These are phyloP conservation scores for Aureobasidium leucospermi DNA, from an alignment of 2,329 filamentous ascomycete species.

Conservation along the genomic window DNA sequence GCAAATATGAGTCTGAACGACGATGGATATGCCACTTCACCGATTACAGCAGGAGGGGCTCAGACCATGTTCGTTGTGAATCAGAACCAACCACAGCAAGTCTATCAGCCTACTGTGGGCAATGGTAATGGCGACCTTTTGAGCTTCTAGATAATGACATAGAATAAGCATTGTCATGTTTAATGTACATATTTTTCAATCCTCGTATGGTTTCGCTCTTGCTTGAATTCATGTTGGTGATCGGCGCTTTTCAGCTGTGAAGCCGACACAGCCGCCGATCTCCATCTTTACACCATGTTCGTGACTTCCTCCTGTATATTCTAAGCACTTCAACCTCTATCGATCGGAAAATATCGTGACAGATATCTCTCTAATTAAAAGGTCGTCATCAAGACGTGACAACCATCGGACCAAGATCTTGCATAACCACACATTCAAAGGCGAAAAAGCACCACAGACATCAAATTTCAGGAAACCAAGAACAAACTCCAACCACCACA, in stretches of 20 bases:
- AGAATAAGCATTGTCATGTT: background rate
- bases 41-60: conserved; percentile 27
- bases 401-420: too few species aligned
- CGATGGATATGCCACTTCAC: conserved; percentile 30
- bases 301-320: too few species aligned
- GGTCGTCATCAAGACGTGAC: too few species aligned
- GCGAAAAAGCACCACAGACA: too few species aligned
- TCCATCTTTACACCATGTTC: too few species aligned
- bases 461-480: too few species aligned
- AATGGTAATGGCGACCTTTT: conserved; percentile 30
- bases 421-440: too few species aligned
- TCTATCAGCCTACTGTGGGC: conserved; percentile 63
- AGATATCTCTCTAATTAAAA: too few species aligned
- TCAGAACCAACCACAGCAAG: conserved; percentile 70
- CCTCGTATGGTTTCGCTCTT: background rate
- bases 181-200: background rate
- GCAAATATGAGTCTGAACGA: conserved; percentile 59
- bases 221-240: too few species aligned
- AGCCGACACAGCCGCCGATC: background rate
- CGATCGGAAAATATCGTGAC: background rate
- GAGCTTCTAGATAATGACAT: conserved; percentile 22
- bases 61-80: conserved; percentile 61
- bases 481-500: background rate
- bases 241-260: background rate
- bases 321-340: background rate